Percentiles rank a stretch among this genome's conserved stretches.
These are phyloP conservation scores for Populus tomentosa DNA, from an alignment of 441 rosid species.

Conservation along the genomic window DNA sequence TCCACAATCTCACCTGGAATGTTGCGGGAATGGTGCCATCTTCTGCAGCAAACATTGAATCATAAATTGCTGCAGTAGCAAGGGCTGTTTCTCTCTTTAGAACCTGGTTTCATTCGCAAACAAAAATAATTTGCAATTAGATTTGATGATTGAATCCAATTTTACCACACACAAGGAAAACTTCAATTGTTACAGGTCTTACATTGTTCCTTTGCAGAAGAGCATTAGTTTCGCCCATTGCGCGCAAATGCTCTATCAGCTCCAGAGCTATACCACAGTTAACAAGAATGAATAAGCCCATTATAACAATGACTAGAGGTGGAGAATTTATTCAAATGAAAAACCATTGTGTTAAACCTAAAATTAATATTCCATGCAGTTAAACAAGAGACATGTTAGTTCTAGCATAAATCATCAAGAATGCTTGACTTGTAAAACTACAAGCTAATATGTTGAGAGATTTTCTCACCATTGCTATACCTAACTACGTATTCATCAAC, in stretches of 20 bases:
- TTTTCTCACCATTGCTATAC: conserved; percentile 70
- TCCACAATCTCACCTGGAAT: conserved; percentile 58
- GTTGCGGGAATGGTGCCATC: conserved; percentile 94
- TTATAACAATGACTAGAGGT: too few species aligned
- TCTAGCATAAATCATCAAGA: not conserved
- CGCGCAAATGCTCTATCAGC: conserved; percentile 88
- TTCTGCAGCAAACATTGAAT: conserved; percentile 85
- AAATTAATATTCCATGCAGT: not conserved
- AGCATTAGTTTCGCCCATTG: conserved; percentile 98
- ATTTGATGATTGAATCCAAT: not conserved
- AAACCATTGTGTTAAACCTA: too few species aligned
- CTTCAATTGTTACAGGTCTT: conserved; percentile 13
- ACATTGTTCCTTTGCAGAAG: conserved; percentile 79
- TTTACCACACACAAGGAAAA: not conserved
- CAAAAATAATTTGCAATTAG: not conserved
- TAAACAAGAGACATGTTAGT: not conserved
- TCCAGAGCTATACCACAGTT: conserved; percentile 59
- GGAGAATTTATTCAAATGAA: too few species aligned
- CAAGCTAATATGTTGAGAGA: conserved; percentile 4
- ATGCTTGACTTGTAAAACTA: conserved; percentile 6
- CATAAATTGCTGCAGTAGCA: conserved; percentile 91
- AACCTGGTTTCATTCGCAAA: conserved; percentile 38
- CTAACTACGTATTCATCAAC: conserved; percentile 86
- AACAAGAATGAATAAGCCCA: conserved; percentile 3
- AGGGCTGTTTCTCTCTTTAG: conserved; percentile 85